Conservation (phyloP, 768 basidiomycete genomes). For the Pleurotus cornucopiae region DNA sequence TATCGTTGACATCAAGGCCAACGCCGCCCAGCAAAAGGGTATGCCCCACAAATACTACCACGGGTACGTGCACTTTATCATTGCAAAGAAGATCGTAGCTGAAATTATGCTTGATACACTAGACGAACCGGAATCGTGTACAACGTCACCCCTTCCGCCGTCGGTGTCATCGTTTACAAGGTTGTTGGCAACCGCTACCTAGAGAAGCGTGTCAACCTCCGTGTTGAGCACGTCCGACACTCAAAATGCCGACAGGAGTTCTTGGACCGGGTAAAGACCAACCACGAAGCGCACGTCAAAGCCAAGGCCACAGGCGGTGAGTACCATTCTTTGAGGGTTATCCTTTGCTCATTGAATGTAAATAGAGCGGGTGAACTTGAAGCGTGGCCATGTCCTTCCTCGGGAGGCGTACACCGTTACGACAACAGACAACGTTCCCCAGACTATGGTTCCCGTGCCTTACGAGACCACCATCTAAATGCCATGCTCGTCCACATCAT, state of each 20-base stretch:
- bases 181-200: constrained; percentile 98
- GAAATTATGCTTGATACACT: constrained; percentile 9
- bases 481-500: neutral
- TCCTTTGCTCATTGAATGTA: neutral
- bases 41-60: constrained; percentile 99
- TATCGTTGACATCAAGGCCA: constrained; percentile 99
- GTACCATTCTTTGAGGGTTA: constrained; percentile 22
- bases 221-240: constrained; percentile 93
- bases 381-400: constrained; percentile 82
- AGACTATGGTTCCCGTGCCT: constrained; percentile 88
- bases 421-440: constrained; percentile 69
- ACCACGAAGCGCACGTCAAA: constrained; percentile 76
- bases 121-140: constrained; percentile 98
- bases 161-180: constrained; percentile 97
- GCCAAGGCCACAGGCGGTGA: constrained; percentile 90
- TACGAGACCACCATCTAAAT: constrained; percentile 97
- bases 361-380: constrained; percentile 79
- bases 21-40: constrained; percentile 98
- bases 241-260: constrained; percentile 98
- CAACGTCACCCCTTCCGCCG: constrained; percentile 93
- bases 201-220: constrained; percentile 99
- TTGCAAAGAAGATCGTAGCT: constrained; percentile 4
- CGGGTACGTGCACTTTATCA: constrained; percentile 54
- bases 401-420: constrained; percentile 77
- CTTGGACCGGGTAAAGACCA: constrained; percentile 90